A percentile compares a stretch with the other conserved stretches of the same genome.
Evolutionary conservation across 2,329 filamentous ascomycete genomes (phyloP).

Genomic region (Pyricularia pennisetigena): DNA sequence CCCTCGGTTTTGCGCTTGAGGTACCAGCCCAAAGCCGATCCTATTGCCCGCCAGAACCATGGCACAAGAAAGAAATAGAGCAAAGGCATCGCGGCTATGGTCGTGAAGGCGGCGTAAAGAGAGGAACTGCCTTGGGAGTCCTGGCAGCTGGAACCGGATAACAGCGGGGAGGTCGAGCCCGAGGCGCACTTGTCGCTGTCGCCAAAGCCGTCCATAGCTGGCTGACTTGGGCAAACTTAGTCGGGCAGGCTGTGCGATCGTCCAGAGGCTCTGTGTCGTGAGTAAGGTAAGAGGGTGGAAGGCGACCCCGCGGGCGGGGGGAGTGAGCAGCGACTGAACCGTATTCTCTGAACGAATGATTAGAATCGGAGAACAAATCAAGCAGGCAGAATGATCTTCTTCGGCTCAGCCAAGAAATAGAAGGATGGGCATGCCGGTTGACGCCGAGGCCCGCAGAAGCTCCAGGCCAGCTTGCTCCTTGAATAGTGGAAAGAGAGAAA

Average conservation of each 20-base stretch:
- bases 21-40: constrained; percentile 45
- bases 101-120: not conserved
- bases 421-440: not conserved
- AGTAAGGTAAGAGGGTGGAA: not conserved
- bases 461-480: not conserved
- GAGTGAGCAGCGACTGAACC: not conserved
- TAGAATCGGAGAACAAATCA: not conserved
- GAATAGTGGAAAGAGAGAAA: not conserved
- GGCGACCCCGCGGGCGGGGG: not conserved
- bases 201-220: constrained; percentile 2
- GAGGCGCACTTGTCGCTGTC: not conserved
- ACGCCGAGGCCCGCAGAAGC: not conserved
- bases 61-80: constrained; percentile 22
- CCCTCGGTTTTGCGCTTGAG: constrained; percentile 54
- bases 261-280: not conserved
- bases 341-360: not conserved
- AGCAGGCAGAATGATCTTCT: not conserved
- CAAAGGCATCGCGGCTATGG: constrained; percentile 17
- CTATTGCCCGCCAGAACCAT: constrained; percentile 26
- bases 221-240: not conserved
- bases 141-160: not conserved
- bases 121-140: not conserved
- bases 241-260: not conserved
- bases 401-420: not conserved
- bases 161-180: not conserved